phyloP scores from a whole-genome alignment of 805 yeast species.

The Candida rishiriensis region DNA sequence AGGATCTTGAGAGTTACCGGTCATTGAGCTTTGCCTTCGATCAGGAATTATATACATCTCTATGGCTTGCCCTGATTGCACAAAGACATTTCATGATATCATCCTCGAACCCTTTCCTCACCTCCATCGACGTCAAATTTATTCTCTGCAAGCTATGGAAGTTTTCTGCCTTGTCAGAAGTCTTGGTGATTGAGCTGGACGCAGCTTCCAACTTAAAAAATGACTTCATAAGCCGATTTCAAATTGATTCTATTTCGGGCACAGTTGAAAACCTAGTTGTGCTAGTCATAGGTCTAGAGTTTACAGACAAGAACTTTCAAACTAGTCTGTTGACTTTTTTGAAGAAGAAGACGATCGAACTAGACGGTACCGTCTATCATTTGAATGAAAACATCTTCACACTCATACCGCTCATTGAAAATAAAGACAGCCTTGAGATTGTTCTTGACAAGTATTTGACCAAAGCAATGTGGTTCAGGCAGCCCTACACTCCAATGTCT shows the following conservation, averaged over 20 bases:
- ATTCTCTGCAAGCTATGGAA: slow-evolving; percentile 11
- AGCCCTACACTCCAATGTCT: slow-evolving; percentile 16
- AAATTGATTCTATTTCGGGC: slow-evolving; percentile 3
- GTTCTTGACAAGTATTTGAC: slow-evolving; percentile 17
- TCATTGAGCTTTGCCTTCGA: slow-evolving; percentile 3
- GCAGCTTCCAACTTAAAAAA: slow-evolving; percentile 3
- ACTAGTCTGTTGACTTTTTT: slow-evolving; percentile 3
- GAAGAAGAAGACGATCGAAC: background rate
- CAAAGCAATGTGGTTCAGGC: slow-evolving; percentile 30
- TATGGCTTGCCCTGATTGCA: slow-evolving; percentile 24
- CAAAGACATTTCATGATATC: slow-evolving; percentile 24
- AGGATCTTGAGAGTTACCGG: no score
- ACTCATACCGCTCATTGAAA: slow-evolving; percentile 18
- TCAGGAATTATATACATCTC: slow-evolving; percentile 16
- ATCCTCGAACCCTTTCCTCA: slow-evolving; percentile 11
- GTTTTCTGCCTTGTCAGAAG: background rate
- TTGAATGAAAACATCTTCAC: slow-evolving; percentile 15
- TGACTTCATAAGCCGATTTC: slow-evolving; percentile 4
- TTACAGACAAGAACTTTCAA: slow-evolving; percentile 6
- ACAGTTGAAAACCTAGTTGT: slow-evolving; percentile 3
- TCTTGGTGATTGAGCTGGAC: slow-evolving; percentile 1
- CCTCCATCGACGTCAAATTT: slow-evolving; percentile 14
- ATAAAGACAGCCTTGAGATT: slow-evolving; percentile 14
- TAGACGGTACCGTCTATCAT: background rate
- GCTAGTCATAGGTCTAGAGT: slow-evolving; percentile 2